Percentiles rank a stretch among this genome's conserved stretches.
Conservation (phyloP, 2,329 filamentous ascomycete species). For the Calonectria pauciramosa region DNA sequence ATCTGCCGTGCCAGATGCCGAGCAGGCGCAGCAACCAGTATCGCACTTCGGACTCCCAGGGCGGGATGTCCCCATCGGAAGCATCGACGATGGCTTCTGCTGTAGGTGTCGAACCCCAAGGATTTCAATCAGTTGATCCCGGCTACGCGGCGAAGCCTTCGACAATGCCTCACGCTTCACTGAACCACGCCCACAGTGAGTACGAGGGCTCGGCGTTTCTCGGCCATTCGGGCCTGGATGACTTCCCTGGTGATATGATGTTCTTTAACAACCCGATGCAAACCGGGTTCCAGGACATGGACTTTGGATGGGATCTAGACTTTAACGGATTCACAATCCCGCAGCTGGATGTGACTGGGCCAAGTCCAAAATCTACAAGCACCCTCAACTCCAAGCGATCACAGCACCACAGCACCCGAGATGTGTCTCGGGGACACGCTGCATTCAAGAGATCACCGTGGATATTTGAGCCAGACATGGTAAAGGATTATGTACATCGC, state of each 20-base stretch:
- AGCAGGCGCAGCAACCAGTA: slow-evolving; percentile 43
- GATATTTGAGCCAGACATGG: slow-evolving; percentile 31
- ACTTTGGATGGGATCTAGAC: slow-evolving; percentile 39
- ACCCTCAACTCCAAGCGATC: slow-evolving; percentile 33
- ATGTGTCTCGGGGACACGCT: slow-evolving; percentile 25
- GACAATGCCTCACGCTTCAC: slow-evolving; percentile 25
- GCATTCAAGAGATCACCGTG: slow-evolving; percentile 32
- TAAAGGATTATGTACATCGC: slow-evolving; percentile 23
- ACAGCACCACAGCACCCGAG: slow-evolving; percentile 31
- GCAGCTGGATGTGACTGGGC: slow-evolving; percentile 21
- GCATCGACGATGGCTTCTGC: slow-evolving; percentile 39
- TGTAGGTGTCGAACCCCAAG: slow-evolving; percentile 34
- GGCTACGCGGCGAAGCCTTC: slow-evolving; percentile 32
- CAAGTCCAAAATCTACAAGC: slow-evolving; percentile 30
- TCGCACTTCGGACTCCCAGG: slow-evolving; percentile 42
- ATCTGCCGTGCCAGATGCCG: slow-evolving; percentile 43
- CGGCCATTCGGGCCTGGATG: slow-evolving; percentile 29
- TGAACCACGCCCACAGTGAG: slow-evolving; percentile 30
- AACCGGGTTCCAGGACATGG: slow-evolving; percentile 37
- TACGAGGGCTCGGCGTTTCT: slow-evolving; percentile 36
- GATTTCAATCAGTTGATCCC: slow-evolving; percentile 34
- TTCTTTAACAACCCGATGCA: slow-evolving; percentile 29
- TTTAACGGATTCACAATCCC: slow-evolving; percentile 35
- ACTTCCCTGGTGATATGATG: slow-evolving; percentile 30
- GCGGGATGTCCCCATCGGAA: slow-evolving; percentile 41